phyloP scores from a whole-genome alignment of 2,329 filamentous ascomycete genomes.

The Ascosphaera aggregata region DNA sequence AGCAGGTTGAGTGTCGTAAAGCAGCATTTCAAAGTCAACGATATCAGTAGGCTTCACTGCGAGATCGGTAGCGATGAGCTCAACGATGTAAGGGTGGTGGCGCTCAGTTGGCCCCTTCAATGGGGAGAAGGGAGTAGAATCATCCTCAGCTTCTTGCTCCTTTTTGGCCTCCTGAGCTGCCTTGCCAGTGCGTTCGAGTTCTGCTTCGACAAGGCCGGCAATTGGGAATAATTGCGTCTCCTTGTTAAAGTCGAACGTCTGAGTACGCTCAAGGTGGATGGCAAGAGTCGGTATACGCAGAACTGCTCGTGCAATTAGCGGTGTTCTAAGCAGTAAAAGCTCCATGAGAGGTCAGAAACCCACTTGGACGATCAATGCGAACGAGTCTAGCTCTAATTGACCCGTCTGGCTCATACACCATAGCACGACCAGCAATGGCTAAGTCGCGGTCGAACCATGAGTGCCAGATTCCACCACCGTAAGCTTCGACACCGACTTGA shows the following conservation, averaged over 20 bases:
- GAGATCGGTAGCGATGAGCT: slow-evolving; percentile 61
- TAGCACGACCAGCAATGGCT: slow-evolving; percentile 66
- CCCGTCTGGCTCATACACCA: slow-evolving; percentile 52
- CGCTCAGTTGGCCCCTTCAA: slow-evolving; percentile 56
- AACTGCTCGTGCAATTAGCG: slow-evolving; percentile 20
- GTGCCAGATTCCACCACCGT: slow-evolving; percentile 93
- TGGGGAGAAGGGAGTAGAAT: slow-evolving; percentile 37
- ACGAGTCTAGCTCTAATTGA: slow-evolving; percentile 64
- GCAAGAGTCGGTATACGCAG: slow-evolving; percentile 82
- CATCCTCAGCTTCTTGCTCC: slow-evolving; percentile 17
- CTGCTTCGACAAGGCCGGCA: slow-evolving; percentile 61
- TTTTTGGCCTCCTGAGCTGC: slow-evolving; percentile 17
- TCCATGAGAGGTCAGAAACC: slow-evolving; percentile 3
- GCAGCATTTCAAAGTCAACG: slow-evolving; percentile 85
- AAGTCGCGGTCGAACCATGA: slow-evolving; percentile 96
- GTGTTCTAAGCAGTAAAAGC: neutral
- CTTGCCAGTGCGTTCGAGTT: slow-evolving; percentile 52
- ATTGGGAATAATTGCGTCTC: slow-evolving; percentile 93
- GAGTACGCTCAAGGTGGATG: slow-evolving; percentile 73
- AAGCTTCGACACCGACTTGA: slow-evolving; percentile 89
- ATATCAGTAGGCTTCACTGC: slow-evolving; percentile 47
- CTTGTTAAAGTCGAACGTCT: slow-evolving; percentile 85
- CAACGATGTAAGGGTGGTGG: slow-evolving; percentile 71
- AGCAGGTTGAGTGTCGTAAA: slow-evolving; percentile 87
- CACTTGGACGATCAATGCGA: slow-evolving; percentile 64